Evolutionary conservation across 805 yeast genomes (phyloP), one percentile per base, ranked within the genome.

Genomic region (Ogataea corticis): DNA sequence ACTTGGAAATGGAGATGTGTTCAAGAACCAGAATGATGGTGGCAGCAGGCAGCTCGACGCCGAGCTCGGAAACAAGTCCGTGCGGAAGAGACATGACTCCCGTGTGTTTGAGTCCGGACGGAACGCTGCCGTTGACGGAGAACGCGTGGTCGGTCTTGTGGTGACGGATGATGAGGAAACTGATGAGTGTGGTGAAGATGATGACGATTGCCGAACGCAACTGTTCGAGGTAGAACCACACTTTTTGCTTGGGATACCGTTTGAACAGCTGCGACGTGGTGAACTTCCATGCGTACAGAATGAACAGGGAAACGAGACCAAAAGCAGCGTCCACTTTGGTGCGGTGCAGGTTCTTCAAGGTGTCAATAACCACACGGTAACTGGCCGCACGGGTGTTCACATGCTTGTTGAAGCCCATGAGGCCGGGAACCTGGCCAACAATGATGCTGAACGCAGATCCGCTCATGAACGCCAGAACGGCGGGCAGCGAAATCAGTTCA

Each of bases 391-490:
- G 81, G 10, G 96, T 85, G 69, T 87, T 82, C 45, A 90, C 88
- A 27, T 53, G 47, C 14, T 69, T 79, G 55, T 63, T 73, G 68
- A 74, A 85, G 14, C 97, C 97, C 86, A 91, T 75, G 48, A 91
- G 73, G 4, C 74, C 85, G 4, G 97, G 96, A 6, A 91, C 82
- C 70, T 91, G 97, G 18, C 97, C 97, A 49, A 73, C 66, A 29
- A 85, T 73, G 61, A 91, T 91, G 58, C 75, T 83, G 58, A 91
- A 77, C 2, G 97, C 96, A 4, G 97, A 90, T 42, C 97, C 97
- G 28, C 92, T 77, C 92, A 91, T 91, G 71, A 90, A 91, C 0
- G 97, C 97, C 68, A 89, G 75, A 33, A 91, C 96, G 1, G 96
- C 95, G 37, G 96, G 96, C 59, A 84, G 73, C 2, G 97, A 88